Base-by-base conservation (phyloP, 768 basidiomycete species). In the Boletus speciosus region DNA sequence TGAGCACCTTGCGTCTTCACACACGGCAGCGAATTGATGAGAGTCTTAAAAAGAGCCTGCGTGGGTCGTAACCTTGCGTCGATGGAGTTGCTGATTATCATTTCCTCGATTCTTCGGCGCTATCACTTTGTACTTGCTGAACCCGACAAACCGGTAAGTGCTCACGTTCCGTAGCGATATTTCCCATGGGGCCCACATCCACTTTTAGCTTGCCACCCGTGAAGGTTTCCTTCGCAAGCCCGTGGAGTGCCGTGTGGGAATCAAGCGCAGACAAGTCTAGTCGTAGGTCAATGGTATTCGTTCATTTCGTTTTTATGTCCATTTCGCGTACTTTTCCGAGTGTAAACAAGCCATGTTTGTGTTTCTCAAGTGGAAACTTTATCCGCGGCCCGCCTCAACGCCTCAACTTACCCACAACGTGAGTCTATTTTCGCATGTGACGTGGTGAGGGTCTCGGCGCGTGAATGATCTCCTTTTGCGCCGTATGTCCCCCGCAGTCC, bases 161-260 rank as follows among this genome's bases (percentile, higher is more conserved):
- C 44, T 50, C 49, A 49, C 32, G 45, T 5, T 43, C 41, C 39
- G 27, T 6, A 14, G 32, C 34, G 34, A 38, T 16, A 49, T 59
- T 49, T 62, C 51, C 34, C 55, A 47, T 35, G 39, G 48, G 7
- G n/a, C 23, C 35, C 43, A 55, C 29, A 37, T 48, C 40, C 47
- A 11, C 61, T 41, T 32, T 47, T 16, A 91, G 85, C 72, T 94
- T 50, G 76, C 81, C 36, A 91, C 86, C 1, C 75, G 82, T 15
- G 93, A 96, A 73, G 93, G 93, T 3, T 95, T 96, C 74, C 73
- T 95, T 57, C 77, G 93, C 60, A 95, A 94, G 74, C 92, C 92
- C 0, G 69, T 88, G 31, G 74, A 71, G 19, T 93, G 90, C 64
- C 73, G 67, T 49, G 84, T 93, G 41, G 89, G 90, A 23, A 79